phyloP scores from a whole-genome alignment of 176 grass and related monocot species.

The Themeda triandra region DNA sequence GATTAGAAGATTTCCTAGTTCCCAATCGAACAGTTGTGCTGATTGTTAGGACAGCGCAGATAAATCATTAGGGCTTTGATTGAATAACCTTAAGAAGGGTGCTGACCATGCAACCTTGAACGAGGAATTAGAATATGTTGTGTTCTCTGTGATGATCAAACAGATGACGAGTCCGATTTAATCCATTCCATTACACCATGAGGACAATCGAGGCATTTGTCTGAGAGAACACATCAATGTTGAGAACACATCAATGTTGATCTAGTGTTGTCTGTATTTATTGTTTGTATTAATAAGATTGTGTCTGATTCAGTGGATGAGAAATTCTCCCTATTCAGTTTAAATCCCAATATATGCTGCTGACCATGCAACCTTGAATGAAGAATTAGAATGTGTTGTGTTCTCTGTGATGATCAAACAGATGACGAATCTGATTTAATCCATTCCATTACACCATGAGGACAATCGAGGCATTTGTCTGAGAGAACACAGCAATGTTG shows the following conservation, averaged over 20 bases:
- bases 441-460: background rate
- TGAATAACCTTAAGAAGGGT: background rate
- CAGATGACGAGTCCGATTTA: no score
- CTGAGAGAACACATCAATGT: background rate
- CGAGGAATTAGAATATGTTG: background rate
- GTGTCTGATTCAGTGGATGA: background rate
- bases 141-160: conserved; percentile 14
- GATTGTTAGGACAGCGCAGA: background rate
- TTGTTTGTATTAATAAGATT: background rate
- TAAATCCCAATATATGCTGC: background rate
- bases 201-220: conserved; percentile 11
- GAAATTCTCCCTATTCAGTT: conserved; percentile 14
- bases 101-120: background rate
- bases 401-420: conserved; percentile 17
- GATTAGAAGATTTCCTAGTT: background rate
- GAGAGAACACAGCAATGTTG: background rate
- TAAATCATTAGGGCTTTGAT: background rate
- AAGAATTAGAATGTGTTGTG: background rate
- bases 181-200: no score
- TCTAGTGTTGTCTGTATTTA: background rate
- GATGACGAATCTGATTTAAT: background rate
- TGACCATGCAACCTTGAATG: background rate
- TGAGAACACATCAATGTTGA: no score
- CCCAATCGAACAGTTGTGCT: background rate
- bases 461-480: conserved; percentile 12